Evolutionary conservation across 441 rosid genomes (phyloP).

Genomic region (Populus hybrid): DNA sequence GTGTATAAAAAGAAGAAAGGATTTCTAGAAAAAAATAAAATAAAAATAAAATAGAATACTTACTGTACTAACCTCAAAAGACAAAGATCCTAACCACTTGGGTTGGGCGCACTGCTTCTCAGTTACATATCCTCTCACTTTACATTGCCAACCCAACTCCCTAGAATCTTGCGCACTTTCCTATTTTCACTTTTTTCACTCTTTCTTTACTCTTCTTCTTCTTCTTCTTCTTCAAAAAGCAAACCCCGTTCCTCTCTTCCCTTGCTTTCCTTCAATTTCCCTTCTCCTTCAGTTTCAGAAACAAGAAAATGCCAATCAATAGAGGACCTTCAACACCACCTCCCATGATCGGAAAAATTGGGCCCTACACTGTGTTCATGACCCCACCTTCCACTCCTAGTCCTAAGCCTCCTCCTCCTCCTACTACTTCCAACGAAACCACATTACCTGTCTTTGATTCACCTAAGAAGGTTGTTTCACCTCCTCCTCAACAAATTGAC

Average conservation of each 20-base stretch:
- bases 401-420: not conserved
- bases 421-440: conserved; percentile 21
- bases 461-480: conserved; percentile 39
- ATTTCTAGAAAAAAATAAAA: not conserved
- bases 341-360: conserved; percentile 94
- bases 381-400: conserved; percentile 90
- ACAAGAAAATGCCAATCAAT: conserved; percentile 61
- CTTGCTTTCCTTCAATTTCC: conserved; percentile 2
- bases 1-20: not conserved
- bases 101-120: conserved; percentile 1
- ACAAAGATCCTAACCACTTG: conserved; percentile 13
- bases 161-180: not conserved
- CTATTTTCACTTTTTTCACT: not conserved
- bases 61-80: not conserved
- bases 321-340: conserved; percentile 63
- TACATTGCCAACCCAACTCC: not conserved
- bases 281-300: conserved; percentile 5
- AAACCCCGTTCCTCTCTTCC: not conserved
- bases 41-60: not conserved
- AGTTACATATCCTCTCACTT: not conserved
- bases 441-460: conserved; percentile 30
- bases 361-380: conserved; percentile 96
- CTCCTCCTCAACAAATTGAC: conserved; percentile 56
- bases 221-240: not conserved
- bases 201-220: not conserved